Evolutionary conservation across 192 early-diverging fungal species (phyloP), one percentile per base, ranked within the genome.

Genomic region (Bifiguratus adelaidae): DNA sequence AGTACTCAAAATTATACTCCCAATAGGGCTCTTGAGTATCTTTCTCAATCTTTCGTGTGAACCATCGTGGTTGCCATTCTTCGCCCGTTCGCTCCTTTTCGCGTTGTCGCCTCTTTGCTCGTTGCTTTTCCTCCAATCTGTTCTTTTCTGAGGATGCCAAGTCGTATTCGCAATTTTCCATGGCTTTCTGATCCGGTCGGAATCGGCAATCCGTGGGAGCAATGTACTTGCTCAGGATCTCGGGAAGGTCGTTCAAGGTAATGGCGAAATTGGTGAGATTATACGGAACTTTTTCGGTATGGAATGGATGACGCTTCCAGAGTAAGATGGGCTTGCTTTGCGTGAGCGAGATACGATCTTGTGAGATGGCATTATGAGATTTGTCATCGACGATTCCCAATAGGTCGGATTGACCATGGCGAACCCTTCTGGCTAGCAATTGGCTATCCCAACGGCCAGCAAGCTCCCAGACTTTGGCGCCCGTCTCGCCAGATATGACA

Each of bases 121-220:
- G 65, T 60, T 93, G 90, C 61, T 76, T 76, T 32, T 80, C 71
- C 60, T 93, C 88, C 16, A 89, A 57, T 0, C 74, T 53, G 15
- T 80, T 79, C 54, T 93, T 93, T 44, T 79, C 71, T 3, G 53
- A 56, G 40, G 77, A 78, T 7, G 90, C 88, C 6, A 70, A n/a
- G 42, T 90, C 83, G 55, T 86, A 93, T 44, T 80, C 68, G 9
- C 82, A 86, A 23, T 63, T 71, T 55, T 93, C 90, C 86, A 93
- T 85, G 0, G 85, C 85, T 2, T 78, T 60, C 65, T 93, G 90
- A 56, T 93, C 88, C 13, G 85, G 85, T 12, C 88, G 73, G 51
- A 88, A 75, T 35, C 90, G 73, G 16, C 83, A 89, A 55, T 93
- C 90, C 2, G 86, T 86, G 7, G 77, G 82, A 21, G 85, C 85